Percentiles rank a stretch among this genome's conserved stretches.
These are phyloP conservation scores for Carex littledalei DNA, from an alignment of 176 grass and related monocot genomes.

Conservation along the genomic window DNA sequence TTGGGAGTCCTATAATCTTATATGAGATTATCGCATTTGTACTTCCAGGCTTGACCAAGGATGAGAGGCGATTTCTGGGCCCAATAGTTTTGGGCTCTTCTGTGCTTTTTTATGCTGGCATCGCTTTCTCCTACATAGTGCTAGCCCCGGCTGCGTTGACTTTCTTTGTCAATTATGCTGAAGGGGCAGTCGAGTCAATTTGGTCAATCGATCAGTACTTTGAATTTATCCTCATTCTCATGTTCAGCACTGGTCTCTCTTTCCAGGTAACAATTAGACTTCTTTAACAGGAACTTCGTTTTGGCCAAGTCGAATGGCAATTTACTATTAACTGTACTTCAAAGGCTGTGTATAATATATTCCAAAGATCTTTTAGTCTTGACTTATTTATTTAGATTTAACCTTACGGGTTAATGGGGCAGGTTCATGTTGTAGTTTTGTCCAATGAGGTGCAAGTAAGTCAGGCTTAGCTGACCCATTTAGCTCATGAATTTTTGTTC, in stretches of 20 bases:
- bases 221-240: slow-evolving; percentile 86
- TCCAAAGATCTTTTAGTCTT: not conserved
- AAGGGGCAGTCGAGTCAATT: slow-evolving; percentile 89
- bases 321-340: not conserved
- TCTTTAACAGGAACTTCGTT: slow-evolving; percentile 3
- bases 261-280: slow-evolving; percentile 60
- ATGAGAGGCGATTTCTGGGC: slow-evolving; percentile 80
- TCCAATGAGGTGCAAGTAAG: not conserved
- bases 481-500: not conserved
- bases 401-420: not conserved
- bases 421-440: not conserved
- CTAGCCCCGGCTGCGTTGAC: slow-evolving; percentile 86
- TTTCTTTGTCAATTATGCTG: slow-evolving; percentile 95
- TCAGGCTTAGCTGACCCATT: not conserved
- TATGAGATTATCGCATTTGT: slow-evolving; percentile 97
- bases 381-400: not conserved
- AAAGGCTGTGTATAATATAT: not conserved
- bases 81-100: slow-evolving; percentile 97
- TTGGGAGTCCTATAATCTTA: slow-evolving; percentile 88
- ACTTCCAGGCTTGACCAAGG: slow-evolving; percentile 82
- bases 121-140: slow-evolving; percentile 84
- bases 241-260: slow-evolving; percentile 93
- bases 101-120: slow-evolving; percentile 83
- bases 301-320: not conserved
- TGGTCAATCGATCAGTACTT: slow-evolving; percentile 99